Base-by-base conservation (phyloP, 2,329 filamentous ascomycete genomes). In the Colletotrichum spaethianum region DNA sequence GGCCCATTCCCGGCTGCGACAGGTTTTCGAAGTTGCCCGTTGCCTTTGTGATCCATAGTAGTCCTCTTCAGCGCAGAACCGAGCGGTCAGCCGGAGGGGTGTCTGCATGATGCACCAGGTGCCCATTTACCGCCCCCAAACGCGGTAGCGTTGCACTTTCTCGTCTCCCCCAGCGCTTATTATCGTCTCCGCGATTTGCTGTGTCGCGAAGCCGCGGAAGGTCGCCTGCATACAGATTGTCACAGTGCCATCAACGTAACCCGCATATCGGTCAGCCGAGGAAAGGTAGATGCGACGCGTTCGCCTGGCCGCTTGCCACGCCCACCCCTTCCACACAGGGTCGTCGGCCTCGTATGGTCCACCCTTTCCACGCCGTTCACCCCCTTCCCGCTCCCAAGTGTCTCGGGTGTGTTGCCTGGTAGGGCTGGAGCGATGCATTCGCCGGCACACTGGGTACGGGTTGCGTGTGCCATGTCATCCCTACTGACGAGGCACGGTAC, bases 341-440 rank as follows among this genome's bases (percentile, higher is more conserved):
- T 20, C 9, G 16, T 8, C n/a, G 44, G 9, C 31, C 26, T 44
- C 28, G 11, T 16, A 18, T 46, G 14, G 38, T 9, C 26, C 26
- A 16, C 28, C 40, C 48, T 11, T 36, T 61, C 23, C 44, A 59
- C 31, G 23, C n/a, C 16, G n/a, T 18, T 12, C 28, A 26, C 56
- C 20, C 40, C 20, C 38, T 26, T 12, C 23, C n/a, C 26, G 8
- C 48, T 46, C 31, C 5, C n/a, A 42, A 36, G 38, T 52, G 28
- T 53, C 61, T 59, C 20, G 40, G 61, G 18, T 55, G 26, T 26
- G 14, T 38, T 70, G 61, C 67, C 67, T 65, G 53, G 67, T 70
- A 70, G 67, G 60, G 67, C 67, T 70, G 67, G 33, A 23, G 53
- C 33, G 33, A 64, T 40, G 52, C 61, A 68, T 50, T 9, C 55